A percentile compares a stretch with the other conserved stretches of the same genome.
Conservation (phyloP, 1,284 basidiomycete species). For the Amylostereum chailletii region DNA sequence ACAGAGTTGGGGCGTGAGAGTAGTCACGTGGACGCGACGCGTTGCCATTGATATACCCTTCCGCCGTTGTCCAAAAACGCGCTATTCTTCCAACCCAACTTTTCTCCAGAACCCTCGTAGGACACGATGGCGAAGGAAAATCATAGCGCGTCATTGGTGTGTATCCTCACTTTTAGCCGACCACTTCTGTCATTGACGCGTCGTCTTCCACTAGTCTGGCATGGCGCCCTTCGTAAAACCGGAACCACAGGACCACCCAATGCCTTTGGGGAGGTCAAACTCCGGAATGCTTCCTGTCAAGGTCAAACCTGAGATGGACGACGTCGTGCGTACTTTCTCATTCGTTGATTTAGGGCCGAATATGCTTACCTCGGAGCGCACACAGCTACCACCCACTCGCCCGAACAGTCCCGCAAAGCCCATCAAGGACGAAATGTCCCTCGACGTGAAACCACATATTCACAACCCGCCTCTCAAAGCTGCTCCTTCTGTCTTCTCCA, state of each 20-base stretch:
- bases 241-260: constrained; percentile 29
- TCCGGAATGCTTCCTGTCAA: constrained; percentile 6
- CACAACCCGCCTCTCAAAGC: not conserved
- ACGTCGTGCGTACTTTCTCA: not conserved
- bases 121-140: no score
- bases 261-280: constrained; percentile 18
- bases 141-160: no score
- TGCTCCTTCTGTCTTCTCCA: constrained; percentile 14
- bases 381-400: not conserved
- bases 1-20: no score
- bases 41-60: no score
- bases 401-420: not conserved
- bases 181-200: no score
- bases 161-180: no score
- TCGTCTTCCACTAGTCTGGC: not conserved
- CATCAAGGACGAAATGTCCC: not conserved
- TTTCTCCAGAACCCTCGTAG: no score
- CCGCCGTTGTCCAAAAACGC: no score
- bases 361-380: not conserved
- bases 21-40: no score
- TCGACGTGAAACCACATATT: not conserved
- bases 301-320: constrained; percentile 24
- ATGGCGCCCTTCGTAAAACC: constrained; percentile 24
- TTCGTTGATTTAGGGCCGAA: not conserved
- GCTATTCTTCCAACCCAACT: no score